Evolutionary conservation across 2,329 filamentous ascomycete species (phyloP).

Genomic region (Aspergillus ruber): DNA sequence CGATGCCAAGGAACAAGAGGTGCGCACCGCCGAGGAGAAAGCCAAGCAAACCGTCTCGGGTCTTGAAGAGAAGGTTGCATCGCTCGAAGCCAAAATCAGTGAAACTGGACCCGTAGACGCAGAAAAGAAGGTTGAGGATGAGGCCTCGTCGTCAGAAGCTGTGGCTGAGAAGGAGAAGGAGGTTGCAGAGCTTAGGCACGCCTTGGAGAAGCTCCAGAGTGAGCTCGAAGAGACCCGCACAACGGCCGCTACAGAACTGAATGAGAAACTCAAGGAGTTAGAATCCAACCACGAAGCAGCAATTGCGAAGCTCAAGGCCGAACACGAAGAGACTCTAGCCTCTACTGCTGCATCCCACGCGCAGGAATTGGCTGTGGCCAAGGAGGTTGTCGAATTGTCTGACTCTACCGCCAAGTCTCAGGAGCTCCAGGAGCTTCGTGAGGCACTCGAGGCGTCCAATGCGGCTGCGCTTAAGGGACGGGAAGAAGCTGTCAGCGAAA

Average conservation of each 20-base stretch:
- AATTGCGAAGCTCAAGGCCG: constrained; percentile 15
- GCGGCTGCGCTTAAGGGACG: constrained; percentile 21
- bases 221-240: constrained; percentile 27
- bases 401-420: constrained; percentile 22
- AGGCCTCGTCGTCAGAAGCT: constrained; percentile 6
- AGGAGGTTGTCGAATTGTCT: constrained; percentile 24
- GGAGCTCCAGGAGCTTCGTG: constrained; percentile 29
- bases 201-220: constrained; percentile 25
- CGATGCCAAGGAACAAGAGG: constrained; percentile 30
- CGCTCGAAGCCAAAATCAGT: constrained; percentile 30
- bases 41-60: constrained; percentile 20
- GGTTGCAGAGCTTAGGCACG: constrained; percentile 26
- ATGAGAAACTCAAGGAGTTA: constrained; percentile 22
- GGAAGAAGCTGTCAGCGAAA: constrained; percentile 24
- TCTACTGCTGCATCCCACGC: constrained; percentile 24
- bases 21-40: constrained; percentile 28
- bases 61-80: constrained; percentile 30
- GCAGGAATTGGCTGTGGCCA: constrained; percentile 27
- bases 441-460: constrained; percentile 27
- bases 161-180: constrained; percentile 33
- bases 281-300: constrained; percentile 21
- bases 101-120: constrained; percentile 24
- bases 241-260: constrained; percentile 13
- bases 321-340: constrained; percentile 9
- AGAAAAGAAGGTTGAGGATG: constrained; percentile 19